These are phyloP conservation scores for Hortaea sp. DNA, from an alignment of 2,329 filamentous ascomycete genomes.

Conservation along the genomic window DNA sequence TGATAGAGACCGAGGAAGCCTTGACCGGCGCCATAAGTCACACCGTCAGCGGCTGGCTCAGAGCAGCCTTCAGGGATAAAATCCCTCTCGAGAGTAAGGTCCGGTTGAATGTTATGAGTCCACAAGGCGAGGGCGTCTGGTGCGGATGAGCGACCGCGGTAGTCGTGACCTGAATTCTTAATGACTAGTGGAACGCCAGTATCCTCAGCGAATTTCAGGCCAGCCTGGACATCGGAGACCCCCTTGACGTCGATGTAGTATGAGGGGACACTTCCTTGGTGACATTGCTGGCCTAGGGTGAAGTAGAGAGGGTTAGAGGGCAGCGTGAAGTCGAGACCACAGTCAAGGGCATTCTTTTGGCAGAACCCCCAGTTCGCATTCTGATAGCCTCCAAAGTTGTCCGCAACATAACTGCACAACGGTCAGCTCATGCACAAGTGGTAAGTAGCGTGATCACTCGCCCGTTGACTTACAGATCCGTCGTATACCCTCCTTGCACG, in stretches of 20 bases:
- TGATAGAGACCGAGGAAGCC: slow-evolving; percentile 11
- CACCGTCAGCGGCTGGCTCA: slow-evolving; percentile 7
- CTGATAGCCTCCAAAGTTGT: neutral
- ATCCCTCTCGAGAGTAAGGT: slow-evolving; percentile 3
- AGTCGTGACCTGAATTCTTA: slow-evolving; percentile 20
- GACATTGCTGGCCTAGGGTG: slow-evolving; percentile 3
- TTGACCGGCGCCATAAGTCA: slow-evolving; percentile 14
- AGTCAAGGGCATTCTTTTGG: neutral
- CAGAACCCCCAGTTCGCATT: neutral
- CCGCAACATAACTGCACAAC: neutral
- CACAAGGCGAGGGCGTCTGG: slow-evolving; percentile 2
- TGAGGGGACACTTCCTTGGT: slow-evolving; percentile 11
- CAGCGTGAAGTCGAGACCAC: neutral
- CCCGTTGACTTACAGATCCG: neutral
- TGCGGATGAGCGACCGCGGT: slow-evolving; percentile 11
- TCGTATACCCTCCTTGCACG: neutral
- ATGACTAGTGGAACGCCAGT: slow-evolving; percentile 14
- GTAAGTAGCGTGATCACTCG: too few species aligned
- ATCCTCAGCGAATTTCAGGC: slow-evolving; percentile 12
- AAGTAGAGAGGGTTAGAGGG: neutral
- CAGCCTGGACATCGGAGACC: slow-evolving; percentile 13
- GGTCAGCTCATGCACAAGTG: neutral
- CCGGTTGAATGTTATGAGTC: slow-evolving; percentile 4
- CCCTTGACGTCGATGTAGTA: slow-evolving; percentile 16
- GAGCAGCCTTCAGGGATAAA: slow-evolving; percentile 13